Conservation (phyloP, 352 stramenopile species). For the Pythium guiyangense region DNA sequence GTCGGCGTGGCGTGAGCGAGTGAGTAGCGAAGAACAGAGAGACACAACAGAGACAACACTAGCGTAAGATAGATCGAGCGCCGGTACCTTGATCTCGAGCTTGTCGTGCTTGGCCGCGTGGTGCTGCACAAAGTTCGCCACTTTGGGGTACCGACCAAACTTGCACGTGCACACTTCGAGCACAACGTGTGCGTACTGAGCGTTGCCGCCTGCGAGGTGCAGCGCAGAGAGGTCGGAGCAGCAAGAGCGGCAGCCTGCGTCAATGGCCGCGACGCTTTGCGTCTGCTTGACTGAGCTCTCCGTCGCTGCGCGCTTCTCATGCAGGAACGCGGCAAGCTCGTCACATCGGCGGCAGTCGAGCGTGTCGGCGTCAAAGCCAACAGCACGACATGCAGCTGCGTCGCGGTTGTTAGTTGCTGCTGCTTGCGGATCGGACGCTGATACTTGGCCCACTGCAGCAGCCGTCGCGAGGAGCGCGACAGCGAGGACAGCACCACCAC, state of each 20-base stretch:
- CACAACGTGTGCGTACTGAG: slow-evolving; percentile 37
- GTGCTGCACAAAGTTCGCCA: slow-evolving; percentile 63
- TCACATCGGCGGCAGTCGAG: slow-evolving; percentile 61
- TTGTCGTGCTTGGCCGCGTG: slow-evolving; percentile 34
- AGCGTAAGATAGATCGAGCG: too few relatives aligned
- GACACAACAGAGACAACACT: not conserved
- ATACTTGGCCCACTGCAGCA: too few relatives aligned
- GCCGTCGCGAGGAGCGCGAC: too few relatives aligned
- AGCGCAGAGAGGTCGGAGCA: slow-evolving; percentile 43
- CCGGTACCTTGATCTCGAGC: slow-evolving; percentile 36
- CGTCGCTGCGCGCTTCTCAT: slow-evolving; percentile 1
- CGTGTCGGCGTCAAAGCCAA: slow-evolving; percentile 51
- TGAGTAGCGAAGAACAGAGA: not conserved
- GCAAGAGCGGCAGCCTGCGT: slow-evolving; percentile 33
- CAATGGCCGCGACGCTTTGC: not conserved
- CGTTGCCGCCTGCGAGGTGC: slow-evolving; percentile 20
- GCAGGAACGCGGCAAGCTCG: slow-evolving; percentile 32
- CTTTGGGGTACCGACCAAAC: slow-evolving; percentile 57
- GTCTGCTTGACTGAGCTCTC: slow-evolving; percentile 11
- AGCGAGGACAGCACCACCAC: too few relatives aligned
- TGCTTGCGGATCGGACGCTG: too few relatives aligned
- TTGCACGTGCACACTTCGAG: slow-evolving; percentile 50
- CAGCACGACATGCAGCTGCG: slow-evolving; percentile 19
- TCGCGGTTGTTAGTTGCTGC: not conserved
- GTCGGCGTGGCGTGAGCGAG: too few relatives aligned